Evolutionary conservation across 75 land plant genomes (phyloP).

Genomic region (Cupressus sempervirens): DNA sequence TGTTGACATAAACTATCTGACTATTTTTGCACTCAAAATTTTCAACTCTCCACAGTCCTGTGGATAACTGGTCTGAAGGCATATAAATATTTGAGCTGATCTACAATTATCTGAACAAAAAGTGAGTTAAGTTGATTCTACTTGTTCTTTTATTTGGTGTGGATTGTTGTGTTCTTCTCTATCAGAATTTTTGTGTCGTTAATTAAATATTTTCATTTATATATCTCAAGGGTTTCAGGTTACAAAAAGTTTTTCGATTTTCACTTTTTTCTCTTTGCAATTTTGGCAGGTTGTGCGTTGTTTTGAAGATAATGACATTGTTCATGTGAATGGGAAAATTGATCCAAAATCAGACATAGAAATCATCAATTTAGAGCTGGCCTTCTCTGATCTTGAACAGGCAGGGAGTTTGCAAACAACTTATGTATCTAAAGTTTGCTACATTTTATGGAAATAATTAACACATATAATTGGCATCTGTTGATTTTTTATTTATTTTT

Average conservation of each 20-base stretch:
- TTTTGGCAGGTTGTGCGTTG: slow-evolving; percentile 85
- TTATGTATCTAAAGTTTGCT: not conserved
- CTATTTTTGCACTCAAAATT: not conserved
- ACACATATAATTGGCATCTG: not conserved
- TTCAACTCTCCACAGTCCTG: not conserved
- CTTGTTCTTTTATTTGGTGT: not conserved
- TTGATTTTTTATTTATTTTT: not conserved
- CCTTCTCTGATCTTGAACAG: slow-evolving; percentile 95
- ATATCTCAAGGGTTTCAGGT: not conserved
- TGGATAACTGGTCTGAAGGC: not conserved
- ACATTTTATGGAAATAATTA: not conserved
- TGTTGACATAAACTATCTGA: not conserved
- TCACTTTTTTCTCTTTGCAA: not conserved
- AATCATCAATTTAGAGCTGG: slow-evolving; percentile 90
- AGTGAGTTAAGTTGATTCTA: not conserved
- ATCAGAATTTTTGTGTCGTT: not conserved
- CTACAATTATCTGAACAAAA: not conserved
- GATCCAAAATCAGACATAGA: slow-evolving; percentile 97
- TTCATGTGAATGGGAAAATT: slow-evolving; percentile 96
- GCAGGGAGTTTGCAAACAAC: slow-evolving; percentile 27
- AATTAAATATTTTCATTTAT: not conserved
- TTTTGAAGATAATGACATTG: slow-evolving; percentile 94
- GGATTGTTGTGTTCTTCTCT: not conserved
- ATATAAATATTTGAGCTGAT: not conserved
- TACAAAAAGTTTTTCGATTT: not conserved